Percentiles rank a stretch among this genome's conserved stretches.
These are phyloP conservation scores for Globisporangium solare DNA, from an alignment of 352 stramenopile genomes.

Conservation along the genomic window DNA sequence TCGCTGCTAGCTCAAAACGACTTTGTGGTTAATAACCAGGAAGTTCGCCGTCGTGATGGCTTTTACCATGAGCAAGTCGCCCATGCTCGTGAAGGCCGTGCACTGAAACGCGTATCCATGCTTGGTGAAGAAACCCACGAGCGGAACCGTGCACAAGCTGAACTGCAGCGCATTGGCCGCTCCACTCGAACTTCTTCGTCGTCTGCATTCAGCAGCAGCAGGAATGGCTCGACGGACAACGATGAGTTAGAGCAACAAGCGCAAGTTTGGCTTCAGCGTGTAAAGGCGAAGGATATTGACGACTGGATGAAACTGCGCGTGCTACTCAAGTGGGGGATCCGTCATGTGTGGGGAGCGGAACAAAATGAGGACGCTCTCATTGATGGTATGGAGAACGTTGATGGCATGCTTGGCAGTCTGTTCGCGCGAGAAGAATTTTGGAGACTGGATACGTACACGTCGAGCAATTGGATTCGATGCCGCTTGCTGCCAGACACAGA, in stretches of 20 bases:
- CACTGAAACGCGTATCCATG: conserved; percentile 48
- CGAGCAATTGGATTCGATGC: conserved; percentile 83
- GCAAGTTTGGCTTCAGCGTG: conserved; percentile 72
- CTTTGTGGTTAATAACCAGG: conserved; percentile 65
- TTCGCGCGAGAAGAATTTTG: conserved; percentile 70
- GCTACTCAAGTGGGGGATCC: conserved; percentile 73
- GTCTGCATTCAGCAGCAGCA: conserved; percentile 1
- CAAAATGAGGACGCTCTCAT: conserved; percentile 5
- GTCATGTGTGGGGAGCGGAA: conserved; percentile 58
- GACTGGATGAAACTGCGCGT: conserved; percentile 85
- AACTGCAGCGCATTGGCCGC: conserved; percentile 64
- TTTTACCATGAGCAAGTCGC: conserved; percentile 86
- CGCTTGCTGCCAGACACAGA: conserved; percentile 77
- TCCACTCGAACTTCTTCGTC: conserved; percentile 42
- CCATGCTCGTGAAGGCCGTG: conserved; percentile 65
- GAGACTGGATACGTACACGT: conserved; percentile 82
- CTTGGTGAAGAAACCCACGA: conserved; percentile 58
- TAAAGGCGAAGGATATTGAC: conserved; percentile 83
- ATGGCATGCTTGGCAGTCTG: conserved; percentile 28
- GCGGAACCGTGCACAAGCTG: conserved; percentile 50
- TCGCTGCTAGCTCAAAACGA: conserved; percentile 50
- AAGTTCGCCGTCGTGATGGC: conserved; percentile 67
- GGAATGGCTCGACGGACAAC: conserved; percentile 19
- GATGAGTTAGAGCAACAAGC: conserved; percentile 31
- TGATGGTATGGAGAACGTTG: conserved; percentile 11